These are phyloP conservation scores for Volvox carteri DNA, from an alignment of 163 green algal genomes.

Conservation along the genomic window DNA sequence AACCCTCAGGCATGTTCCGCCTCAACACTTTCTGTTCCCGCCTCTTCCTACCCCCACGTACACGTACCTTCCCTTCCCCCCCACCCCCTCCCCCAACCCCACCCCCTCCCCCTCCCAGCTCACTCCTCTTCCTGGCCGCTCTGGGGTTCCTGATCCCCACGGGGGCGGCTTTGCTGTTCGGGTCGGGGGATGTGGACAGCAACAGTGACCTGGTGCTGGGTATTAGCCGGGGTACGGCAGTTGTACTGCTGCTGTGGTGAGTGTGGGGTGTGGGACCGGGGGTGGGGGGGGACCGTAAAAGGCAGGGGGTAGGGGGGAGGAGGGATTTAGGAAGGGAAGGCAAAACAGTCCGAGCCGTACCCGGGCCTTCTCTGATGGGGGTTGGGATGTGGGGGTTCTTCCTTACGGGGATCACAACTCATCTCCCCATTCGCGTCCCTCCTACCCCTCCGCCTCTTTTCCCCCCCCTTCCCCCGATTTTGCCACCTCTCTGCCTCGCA, in stretches of 20 bases:
- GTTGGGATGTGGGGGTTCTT: no score
- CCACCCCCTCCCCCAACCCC: neutral
- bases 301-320: neutral
- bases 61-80: neutral
- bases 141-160: constrained; percentile 90
- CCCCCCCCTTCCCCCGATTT: no score
- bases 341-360: no score
- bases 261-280: neutral
- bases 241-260: constrained; percentile 49
- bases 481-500: no score
- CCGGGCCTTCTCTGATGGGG: no score
- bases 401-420: no score
- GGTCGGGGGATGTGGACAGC: neutral
- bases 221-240: constrained; percentile 49
- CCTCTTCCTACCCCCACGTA: no score
- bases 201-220: constrained; percentile 30
- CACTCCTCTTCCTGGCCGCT: constrained; percentile 84
- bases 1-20: neutral
- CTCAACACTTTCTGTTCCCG: neutral
- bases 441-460: no score
- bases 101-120: constrained; percentile 36
- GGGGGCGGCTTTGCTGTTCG: constrained; percentile 53
- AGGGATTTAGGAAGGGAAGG: no score
- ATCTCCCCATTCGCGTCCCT: no score
- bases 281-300: neutral